Percentiles rank a stretch among this genome's conserved stretches.
Conservation (phyloP, 106 monocot species). For the Phalaenopsis aphrodite region DNA sequence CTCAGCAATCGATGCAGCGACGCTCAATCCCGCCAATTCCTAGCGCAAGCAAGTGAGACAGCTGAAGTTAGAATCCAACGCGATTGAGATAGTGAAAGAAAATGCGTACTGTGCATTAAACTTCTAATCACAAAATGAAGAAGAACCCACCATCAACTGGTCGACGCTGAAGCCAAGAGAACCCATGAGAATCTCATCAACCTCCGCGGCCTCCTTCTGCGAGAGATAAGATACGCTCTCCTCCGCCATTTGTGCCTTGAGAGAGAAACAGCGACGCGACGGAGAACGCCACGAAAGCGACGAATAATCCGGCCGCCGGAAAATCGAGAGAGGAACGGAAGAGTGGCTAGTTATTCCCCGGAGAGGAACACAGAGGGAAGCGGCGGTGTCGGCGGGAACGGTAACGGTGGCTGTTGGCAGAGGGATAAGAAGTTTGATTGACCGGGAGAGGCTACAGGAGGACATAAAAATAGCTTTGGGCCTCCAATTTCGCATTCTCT, state of each 20-base stretch:
- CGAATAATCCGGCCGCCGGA: background rate
- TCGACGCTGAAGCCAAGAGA: slow-evolving; percentile 93
- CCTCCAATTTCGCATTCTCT: background rate
- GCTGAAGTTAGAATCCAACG: background rate
- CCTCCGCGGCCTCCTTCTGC: slow-evolving; percentile 75
- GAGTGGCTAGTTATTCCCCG: background rate
- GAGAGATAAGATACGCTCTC: slow-evolving; percentile 44
- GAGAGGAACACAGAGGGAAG: background rate
- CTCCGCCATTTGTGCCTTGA: slow-evolving; percentile 17
- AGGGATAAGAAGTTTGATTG: background rate
- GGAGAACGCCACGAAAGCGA: background rate
- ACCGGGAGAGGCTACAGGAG: background rate
- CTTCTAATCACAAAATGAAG: background rate
- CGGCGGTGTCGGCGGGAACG: background rate
- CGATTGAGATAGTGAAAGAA: background rate
- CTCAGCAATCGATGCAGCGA: slow-evolving; percentile 48
- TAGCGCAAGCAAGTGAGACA: slow-evolving; percentile 7
- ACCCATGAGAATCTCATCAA: slow-evolving; percentile 92
- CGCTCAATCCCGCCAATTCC: slow-evolving; percentile 73
- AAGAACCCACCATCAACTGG: slow-evolving; percentile 68
- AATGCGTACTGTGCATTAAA: background rate
- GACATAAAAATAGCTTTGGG: background rate
- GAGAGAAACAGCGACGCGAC: slow-evolving; percentile 6
- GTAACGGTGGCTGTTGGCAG: background rate
- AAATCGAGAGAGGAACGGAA: background rate